Conservation (phyloP, 225 moss, liverwort and hornwort genomes). For the Straminergon stramineum region DNA sequence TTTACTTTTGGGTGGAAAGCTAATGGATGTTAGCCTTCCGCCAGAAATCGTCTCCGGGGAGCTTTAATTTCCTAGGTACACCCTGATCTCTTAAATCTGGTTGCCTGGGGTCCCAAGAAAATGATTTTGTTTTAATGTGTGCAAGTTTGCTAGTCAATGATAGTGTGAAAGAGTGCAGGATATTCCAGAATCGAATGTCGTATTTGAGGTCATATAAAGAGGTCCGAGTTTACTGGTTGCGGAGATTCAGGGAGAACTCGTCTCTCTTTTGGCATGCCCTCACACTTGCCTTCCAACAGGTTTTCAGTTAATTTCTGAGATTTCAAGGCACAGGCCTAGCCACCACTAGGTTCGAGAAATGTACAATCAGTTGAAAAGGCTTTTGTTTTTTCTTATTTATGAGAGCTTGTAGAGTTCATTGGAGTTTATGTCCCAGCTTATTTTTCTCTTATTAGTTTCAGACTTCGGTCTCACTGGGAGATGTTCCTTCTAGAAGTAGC, state of each 20-base stretch:
- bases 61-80: conserved; percentile 9
- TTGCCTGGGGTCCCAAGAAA: neutral
- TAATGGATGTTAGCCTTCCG: conserved; percentile 45
- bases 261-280: neutral
- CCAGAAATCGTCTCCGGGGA: conserved; percentile 74
- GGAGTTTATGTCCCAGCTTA: neutral
- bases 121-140: neutral
- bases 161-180: neutral
- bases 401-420: neutral
- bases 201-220: neutral
- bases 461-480: neutral
- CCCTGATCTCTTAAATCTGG: neutral
- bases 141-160: neutral
- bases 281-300: neutral
- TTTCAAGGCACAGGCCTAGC: neutral
- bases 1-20: conserved; percentile 21
- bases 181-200: neutral
- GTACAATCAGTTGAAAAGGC: neutral
- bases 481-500: neutral
- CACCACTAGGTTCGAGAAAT: neutral
- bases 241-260: neutral
- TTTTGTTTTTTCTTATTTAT: neutral
- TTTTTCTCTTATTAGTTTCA: neutral
- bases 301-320: neutral
- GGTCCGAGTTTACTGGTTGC: neutral